phyloP scores from a whole-genome alignment of 805 yeast genomes.

The Metschnikowia corniflorae region DNA sequence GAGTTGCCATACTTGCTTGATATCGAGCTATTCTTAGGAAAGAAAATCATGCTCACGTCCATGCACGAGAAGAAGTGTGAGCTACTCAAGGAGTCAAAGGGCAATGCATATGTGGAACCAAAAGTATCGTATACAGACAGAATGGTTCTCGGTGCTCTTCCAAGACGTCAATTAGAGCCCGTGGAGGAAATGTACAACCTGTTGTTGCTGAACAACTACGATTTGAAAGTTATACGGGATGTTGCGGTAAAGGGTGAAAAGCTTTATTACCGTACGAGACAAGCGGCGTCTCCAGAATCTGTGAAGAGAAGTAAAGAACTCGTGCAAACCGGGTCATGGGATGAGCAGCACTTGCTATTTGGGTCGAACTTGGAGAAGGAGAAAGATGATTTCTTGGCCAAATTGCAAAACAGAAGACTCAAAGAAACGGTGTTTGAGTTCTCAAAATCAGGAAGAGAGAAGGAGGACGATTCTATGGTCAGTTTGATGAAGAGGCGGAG shows the following conservation, averaged over 20 bases:
- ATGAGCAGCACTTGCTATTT: conserved; percentile 76
- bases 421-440: conserved; percentile 96
- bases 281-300: conserved; percentile 83
- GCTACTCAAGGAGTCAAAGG: conserved; percentile 45
- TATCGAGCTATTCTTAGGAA: conserved; percentile 84
- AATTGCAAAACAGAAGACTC: conserved; percentile 61
- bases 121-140: conserved; percentile 67
- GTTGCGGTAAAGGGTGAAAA: conserved; percentile 88
- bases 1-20: conserved; percentile 91
- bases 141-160: conserved; percentile 78
- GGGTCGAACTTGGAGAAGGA: conserved; percentile 74
- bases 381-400: conserved; percentile 66
- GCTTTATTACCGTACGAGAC: conserved; percentile 78
- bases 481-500: conserved; percentile 85
- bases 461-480: conserved; percentile 64
- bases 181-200: conserved; percentile 69
- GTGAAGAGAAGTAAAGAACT: conserved; percentile 81
- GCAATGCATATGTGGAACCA: conserved; percentile 47
- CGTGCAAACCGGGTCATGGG: conserved; percentile 71
- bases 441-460: conserved; percentile 43
- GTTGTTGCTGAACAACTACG: conserved; percentile 60
- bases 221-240: conserved; percentile 56
- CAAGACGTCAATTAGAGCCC: conserved; percentile 67
- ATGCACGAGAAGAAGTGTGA: conserved; percentile 64
- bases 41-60: conserved; percentile 66